Evolutionary conservation across 805 yeast genomes (phyloP), one percentile per base, ranked within the genome.

Genomic region (Metschnikowia colocasiae): DNA sequence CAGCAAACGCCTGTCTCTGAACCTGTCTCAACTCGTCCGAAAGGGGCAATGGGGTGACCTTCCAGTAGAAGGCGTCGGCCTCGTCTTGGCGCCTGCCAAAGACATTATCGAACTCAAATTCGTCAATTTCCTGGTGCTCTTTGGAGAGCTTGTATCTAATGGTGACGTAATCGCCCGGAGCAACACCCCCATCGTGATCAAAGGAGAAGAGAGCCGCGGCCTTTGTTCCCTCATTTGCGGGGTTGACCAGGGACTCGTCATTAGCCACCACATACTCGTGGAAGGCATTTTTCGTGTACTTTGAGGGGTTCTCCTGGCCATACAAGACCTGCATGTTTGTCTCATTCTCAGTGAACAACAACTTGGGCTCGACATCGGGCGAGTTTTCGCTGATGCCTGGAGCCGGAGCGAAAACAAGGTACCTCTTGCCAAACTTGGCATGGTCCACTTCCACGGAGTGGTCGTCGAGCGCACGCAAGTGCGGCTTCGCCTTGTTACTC

Each of bases 1-100:
- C 97, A 9, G 97, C 91, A 68, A 88, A 88, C 0, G 97, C 95
- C 70, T 90, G 97, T 60, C 97, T 79, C 71, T 90, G 96, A 45
- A 90, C 83, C 60, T 78, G 81, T 60, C 96, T 76, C 57, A 90
- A 73, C 50, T 85, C 86, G 50, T 86, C 90, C 22, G 87, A 78
- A 48, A 88, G 77, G 34, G 96, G 96, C 60, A 88, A 67, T 4
- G 97, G 97, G 10, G 91, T 79, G 33, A 90, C 78, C 62, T 85
- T 81, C 88, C 92, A 87, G 69, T 90, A 90, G 65, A 90, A 90
- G 43, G 89, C 91, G 59, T 91, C 96, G 10, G 97, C 97, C 59
- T 90, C 97, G 52, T 80, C 85, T 59, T 83, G 83, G 61, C 96
- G 82, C 40, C 79, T 74, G 25, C 79, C 82, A 57, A 91, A 80